Evolutionary conservation across 75 land plant genomes (phyloP).

Genomic region (Sequoiadendron giganteum): DNA sequence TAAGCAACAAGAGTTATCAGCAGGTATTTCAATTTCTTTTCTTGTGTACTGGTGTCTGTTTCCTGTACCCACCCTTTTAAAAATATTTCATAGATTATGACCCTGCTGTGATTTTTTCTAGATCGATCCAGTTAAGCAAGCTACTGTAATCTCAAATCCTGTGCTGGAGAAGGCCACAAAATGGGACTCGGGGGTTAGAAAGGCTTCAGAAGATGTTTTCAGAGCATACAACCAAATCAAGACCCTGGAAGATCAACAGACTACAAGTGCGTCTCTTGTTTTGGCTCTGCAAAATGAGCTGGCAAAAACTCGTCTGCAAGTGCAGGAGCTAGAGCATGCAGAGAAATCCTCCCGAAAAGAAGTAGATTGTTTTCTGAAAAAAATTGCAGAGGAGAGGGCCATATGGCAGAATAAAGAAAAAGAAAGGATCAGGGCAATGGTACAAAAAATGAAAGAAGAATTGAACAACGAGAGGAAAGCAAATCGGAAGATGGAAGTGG

Average conservation of each 20-base stretch:
- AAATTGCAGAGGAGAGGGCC: conserved; percentile 68
- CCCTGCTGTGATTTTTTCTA: neutral
- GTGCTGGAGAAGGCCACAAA: conserved; percentile 67
- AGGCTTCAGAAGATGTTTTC: conserved; percentile 35
- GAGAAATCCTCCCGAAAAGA: conserved; percentile 59
- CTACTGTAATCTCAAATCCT: conserved; percentile 34
- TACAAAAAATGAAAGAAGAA: conserved; percentile 58
- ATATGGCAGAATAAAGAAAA: conserved; percentile 75
- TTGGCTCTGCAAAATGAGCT: conserved; percentile 64
- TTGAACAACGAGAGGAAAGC: conserved; percentile 64
- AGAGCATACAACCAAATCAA: conserved; percentile 40
- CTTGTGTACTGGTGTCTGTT: neutral
- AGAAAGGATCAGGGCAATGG: conserved; percentile 57
- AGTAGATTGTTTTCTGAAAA: conserved; percentile 72
- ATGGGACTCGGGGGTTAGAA: conserved; percentile 49
- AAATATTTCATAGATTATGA: neutral
- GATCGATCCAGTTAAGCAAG: conserved; percentile 22
- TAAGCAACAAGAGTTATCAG: neutral
- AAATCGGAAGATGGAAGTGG: conserved; percentile 48
- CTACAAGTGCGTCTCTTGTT: conserved; percentile 33
- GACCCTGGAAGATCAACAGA: conserved; percentile 55
- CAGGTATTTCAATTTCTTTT: conserved; percentile 4
- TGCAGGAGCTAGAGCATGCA: conserved; percentile 72
- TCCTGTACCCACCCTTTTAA: neutral
- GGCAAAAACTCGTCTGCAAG: conserved; percentile 49